phyloP scores from a whole-genome alignment of 148 eudicot genomes.

The Nyssa sinensis region DNA sequence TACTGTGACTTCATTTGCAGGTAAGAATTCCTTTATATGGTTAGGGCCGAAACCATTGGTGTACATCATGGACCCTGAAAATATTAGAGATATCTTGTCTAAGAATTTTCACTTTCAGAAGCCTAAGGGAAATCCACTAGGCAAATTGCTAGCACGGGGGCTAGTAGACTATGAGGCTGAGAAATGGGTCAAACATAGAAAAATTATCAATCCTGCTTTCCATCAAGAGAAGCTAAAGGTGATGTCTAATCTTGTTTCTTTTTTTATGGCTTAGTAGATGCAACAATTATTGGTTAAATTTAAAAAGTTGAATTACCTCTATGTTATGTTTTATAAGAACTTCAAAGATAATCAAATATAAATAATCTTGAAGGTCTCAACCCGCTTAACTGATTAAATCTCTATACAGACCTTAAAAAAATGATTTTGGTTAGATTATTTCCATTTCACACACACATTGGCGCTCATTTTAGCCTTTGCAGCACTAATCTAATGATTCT shows the following conservation, averaged over 20 bases:
- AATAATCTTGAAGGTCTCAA: too few relatives aligned
- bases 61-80: slow-evolving; percentile 22
- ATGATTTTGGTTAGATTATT: too few relatives aligned
- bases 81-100: slow-evolving; percentile 23
- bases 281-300: background rate
- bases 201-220: slow-evolving; percentile 47
- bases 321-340: background rate
- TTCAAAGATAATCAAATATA: too few relatives aligned
- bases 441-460: too few relatives aligned
- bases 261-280: background rate
- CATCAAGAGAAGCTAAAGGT: slow-evolving; percentile 43
- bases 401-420: too few relatives aligned
- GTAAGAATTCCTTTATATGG: slow-evolving; percentile 33
- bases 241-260: background rate
- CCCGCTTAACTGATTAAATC: too few relatives aligned
- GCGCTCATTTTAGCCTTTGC: too few relatives aligned
- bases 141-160: slow-evolving; percentile 19
- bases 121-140: slow-evolving; percentile 9
- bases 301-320: background rate
- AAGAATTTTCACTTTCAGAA: slow-evolving; percentile 17
- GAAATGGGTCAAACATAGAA: slow-evolving; percentile 42
- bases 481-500: too few relatives aligned
- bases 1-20: slow-evolving; percentile 9
- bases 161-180: slow-evolving; percentile 12
- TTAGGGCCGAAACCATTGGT: slow-evolving; percentile 27